Evolutionary conservation across 768 basidiomycete species (phyloP).

Genomic region (Lactifluus echinatus): DNA sequence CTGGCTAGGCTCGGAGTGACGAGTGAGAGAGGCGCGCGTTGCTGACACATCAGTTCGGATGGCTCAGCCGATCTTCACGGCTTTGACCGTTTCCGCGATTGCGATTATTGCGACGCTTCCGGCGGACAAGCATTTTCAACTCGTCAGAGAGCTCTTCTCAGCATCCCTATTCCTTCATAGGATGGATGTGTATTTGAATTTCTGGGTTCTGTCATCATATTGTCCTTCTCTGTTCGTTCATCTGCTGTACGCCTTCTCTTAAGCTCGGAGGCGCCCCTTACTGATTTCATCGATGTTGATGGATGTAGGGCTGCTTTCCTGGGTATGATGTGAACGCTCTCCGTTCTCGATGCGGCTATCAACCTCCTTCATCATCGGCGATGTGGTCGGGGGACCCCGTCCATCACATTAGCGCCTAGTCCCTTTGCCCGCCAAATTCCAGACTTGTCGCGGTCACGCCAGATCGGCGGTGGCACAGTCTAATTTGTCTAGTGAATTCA

Average conservation of each 20-base stretch:
- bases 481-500: not conserved
- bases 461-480: too few species aligned
- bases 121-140: not conserved
- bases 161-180: too few species aligned
- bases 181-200: too few species aligned
- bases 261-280: not conserved
- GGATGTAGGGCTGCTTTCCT: not conserved
- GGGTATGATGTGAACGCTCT: not conserved
- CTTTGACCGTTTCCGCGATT: not conserved
- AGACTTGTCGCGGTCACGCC: too few species aligned
- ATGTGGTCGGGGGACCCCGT: not conserved
- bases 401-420: not conserved
- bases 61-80: not conserved
- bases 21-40: not conserved
- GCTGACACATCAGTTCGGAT: not conserved
- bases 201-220: not conserved
- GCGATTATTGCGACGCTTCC: not conserved
- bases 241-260: too few species aligned
- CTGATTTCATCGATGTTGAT: not conserved
- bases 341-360: not conserved
- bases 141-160: too few species aligned
- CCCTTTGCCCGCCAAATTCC: not conserved
- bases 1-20: too few species aligned
- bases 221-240: too few species aligned
- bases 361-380: not conserved